Evolutionary conservation across 2,329 filamentous ascomycete genomes (phyloP).

Genomic region (Fusarium nygamai): DNA sequence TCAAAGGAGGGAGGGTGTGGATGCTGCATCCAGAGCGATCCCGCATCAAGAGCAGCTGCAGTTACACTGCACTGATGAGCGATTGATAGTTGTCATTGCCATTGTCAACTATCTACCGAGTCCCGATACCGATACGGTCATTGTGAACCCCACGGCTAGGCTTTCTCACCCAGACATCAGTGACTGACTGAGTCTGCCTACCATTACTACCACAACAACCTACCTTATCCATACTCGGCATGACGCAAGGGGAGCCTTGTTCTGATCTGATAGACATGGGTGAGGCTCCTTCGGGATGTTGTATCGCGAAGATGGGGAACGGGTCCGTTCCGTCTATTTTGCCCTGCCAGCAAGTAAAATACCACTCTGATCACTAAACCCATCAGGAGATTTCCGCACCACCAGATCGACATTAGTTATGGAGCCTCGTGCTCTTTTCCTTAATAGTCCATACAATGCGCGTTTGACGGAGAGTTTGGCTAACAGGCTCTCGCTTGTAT

Average conservation of each 20-base stretch:
- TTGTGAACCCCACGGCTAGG: slow-evolving; percentile 40
- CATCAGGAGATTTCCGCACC: slow-evolving; percentile 25
- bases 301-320: slow-evolving; percentile 21
- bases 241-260: slow-evolving; percentile 41
- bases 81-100: neutral
- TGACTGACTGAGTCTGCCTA: slow-evolving; percentile 31
- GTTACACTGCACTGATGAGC: neutral
- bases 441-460: neutral
- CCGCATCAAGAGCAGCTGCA: slow-evolving; percentile 6
- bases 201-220: neutral
- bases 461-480: neutral
- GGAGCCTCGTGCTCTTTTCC: slow-evolving; percentile 24
- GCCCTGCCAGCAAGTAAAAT: slow-evolving; percentile 15
- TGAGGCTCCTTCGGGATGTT: slow-evolving; percentile 7
- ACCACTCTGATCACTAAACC: neutral
- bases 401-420: slow-evolving; percentile 33
- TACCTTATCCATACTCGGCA: slow-evolving; percentile 9
- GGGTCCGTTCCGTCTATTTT: slow-evolving; percentile 36
- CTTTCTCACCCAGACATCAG: slow-evolving; percentile 30
- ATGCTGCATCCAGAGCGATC: slow-evolving; percentile 33
- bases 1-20: slow-evolving; percentile 32
- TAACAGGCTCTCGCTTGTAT: slow-evolving; percentile 9
- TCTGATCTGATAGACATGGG: slow-evolving; percentile 19
- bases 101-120: slow-evolving; percentile 3
- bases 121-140: slow-evolving; percentile 8